Base-by-base conservation (phyloP, 1,284 basidiomycete genomes). In the Entoloma clypeatum region DNA sequence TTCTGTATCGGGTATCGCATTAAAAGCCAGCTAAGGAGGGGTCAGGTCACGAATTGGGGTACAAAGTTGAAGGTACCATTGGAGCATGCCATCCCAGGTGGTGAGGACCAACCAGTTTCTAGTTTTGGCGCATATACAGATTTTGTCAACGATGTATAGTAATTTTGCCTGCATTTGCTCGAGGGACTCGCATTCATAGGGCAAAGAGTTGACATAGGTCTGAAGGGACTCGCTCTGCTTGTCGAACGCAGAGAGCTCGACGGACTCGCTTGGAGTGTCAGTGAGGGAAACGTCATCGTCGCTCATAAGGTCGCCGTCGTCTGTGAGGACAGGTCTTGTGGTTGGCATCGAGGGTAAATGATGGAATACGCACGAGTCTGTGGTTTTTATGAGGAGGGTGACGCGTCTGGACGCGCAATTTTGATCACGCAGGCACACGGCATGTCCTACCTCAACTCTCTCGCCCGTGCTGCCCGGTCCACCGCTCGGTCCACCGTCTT, bases 1-100 rank as follows among this genome's bases (percentile, higher is more conserved):
- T 79, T 87, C 33, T 75, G 63, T 58, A 92, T 78, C 2, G 89
- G 89, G 60, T 92, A 92, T 39, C 81, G 81, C 75, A 91, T 77
- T 47, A 83, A 69, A 36, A 91, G 62, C 89, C 90, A 92, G 61
- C 87, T 92, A 48, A n/a, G n/a, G 26, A 17, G 23, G 21, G n/a
- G 39, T 36, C 19, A 28, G 40, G 27, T 25, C 25, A 24, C 27
- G 21, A 43, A 43, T 21, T 38, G 3, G 14, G 33, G 30, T 28
- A 18, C 16, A 46, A 33, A 30, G 31, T 25, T 25, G 39, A 43
- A 36, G 25, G 61, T 55, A 86, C 88, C 77, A 86, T 65, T 84
- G 81, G 26, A 88, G 63, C 61, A 81, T 69, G 24, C 75, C 77
- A 57, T 85, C 81, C 81, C 82, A 88, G 5, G 75, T 77, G 31